Percentiles rank a stretch among this genome's conserved stretches.
Conservation (phyloP, 1,284 basidiomycete species). For the Baeospora myosura region DNA sequence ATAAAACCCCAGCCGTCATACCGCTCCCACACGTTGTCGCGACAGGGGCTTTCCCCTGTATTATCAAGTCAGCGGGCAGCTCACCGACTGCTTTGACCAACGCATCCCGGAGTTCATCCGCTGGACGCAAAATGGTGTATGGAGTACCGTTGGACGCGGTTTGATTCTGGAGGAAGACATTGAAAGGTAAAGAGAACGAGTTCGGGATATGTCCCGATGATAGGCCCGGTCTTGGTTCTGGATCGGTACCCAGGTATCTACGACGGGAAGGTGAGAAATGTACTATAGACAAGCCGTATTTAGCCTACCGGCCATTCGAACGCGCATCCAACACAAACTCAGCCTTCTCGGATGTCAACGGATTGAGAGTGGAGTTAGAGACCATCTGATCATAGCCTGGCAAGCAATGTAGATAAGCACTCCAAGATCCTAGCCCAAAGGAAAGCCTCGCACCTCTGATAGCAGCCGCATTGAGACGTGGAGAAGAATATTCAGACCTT, state of each 20-base stretch:
- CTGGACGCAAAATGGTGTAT: conserved; percentile 62
- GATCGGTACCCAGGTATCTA: conserved; percentile 74
- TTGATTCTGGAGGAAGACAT: conserved; percentile 59
- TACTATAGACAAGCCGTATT: not conserved
- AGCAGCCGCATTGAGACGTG: conserved; percentile 39
- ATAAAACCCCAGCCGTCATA: conserved; percentile 93
- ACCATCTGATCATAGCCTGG: conserved; percentile 78
- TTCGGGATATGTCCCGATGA: conserved; percentile 91
- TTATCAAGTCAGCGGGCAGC: conserved; percentile 45
- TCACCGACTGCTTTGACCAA: conserved; percentile 55
- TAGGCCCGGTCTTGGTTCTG: conserved; percentile 86
- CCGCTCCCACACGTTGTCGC: conserved; percentile 84
- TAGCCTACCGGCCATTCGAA: conserved; percentile 59
- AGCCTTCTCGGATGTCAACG: conserved; percentile 34
- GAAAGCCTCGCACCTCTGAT: conserved; percentile 68
- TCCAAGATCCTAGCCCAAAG: conserved; percentile 13
- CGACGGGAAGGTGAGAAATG: conserved; percentile 6
- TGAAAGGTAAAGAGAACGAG: conserved; percentile 83
- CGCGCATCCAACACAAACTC: conserved; percentile 88
- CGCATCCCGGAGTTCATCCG: conserved; percentile 50
- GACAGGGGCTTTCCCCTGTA: conserved; percentile 52
- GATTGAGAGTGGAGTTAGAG: conserved; percentile 53
- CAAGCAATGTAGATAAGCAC: conserved; percentile 13
- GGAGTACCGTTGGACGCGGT: conserved; percentile 31
- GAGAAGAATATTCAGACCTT: conserved; percentile 44